A percentile compares a stretch with the other conserved stretches of the same genome.
phyloP scores from a whole-genome alignment of 352 stramenopile genomes.

The Phytophthora colocasiae region DNA sequence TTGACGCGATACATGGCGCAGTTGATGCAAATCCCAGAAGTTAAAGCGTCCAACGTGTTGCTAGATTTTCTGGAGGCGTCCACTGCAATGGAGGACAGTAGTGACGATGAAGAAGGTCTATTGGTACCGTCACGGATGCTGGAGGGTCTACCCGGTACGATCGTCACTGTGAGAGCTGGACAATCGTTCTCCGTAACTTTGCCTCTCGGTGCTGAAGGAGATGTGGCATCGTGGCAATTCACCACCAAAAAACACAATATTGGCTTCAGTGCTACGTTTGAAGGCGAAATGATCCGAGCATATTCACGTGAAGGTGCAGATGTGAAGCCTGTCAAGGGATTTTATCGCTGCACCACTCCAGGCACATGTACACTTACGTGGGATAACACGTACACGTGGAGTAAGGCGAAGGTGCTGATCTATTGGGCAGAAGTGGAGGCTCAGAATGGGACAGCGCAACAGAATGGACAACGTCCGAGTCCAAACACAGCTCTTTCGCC shows the following conservation, averaged over 20 bases:
- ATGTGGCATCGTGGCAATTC: conserved; percentile 76
- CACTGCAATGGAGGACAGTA: conserved; percentile 51
- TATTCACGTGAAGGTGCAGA: conserved; percentile 76
- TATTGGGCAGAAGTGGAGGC: conserved; percentile 81
- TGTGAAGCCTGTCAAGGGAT: conserved; percentile 68
- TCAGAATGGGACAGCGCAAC: conserved; percentile 22
- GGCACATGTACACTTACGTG: conserved; percentile 74
- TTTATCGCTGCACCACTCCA: conserved; percentile 56
- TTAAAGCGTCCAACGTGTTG: conserved; percentile 63
- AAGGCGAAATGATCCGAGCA: conserved; percentile 59
- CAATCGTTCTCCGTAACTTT: conserved; percentile 78
- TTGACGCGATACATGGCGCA: conserved; percentile 66
- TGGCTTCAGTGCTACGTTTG: conserved; percentile 81
- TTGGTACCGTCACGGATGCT: conserved; percentile 52
- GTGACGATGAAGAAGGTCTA: conserved; percentile 59
- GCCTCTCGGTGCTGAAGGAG: conserved; percentile 45
- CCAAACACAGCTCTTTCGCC: conserved; percentile 2
- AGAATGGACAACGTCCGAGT: conserved; percentile 16
- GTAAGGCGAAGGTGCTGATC: conserved; percentile 75
- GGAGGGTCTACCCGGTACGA: conserved; percentile 63
- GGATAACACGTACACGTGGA: conserved; percentile 89
- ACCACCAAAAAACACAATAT: conserved; percentile 86
- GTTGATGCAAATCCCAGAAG: conserved; percentile 59
- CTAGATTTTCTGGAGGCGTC: conserved; percentile 70
- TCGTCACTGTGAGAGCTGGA: conserved; percentile 67